phyloP scores from a whole-genome alignment of 768 basidiomycete species.

The Trametes meyenii region DNA sequence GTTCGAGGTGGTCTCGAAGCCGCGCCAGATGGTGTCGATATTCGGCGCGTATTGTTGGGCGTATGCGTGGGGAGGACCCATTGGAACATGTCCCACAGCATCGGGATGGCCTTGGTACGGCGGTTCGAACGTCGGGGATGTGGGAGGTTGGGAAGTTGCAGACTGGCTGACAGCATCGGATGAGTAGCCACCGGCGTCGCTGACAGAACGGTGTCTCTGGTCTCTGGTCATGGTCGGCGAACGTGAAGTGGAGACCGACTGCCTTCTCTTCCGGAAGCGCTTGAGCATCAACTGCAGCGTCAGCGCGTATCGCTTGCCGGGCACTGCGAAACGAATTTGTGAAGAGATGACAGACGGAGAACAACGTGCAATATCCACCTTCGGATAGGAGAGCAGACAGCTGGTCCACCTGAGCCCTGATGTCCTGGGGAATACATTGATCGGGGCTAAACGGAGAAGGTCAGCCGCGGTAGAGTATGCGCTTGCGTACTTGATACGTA shows the following conservation, averaged over 20 bases:
- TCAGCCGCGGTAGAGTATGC: neutral
- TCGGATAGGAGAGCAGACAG: constrained; percentile 76
- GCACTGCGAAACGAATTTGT: constrained; percentile 52
- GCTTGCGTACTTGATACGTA: constrained; percentile 41
- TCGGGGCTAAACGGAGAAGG: constrained; percentile 59
- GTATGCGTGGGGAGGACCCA: constrained; percentile 33
- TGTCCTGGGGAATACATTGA: constrained; percentile 76
- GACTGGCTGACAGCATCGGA: constrained; percentile 39
- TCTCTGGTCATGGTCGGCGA: constrained; percentile 63
- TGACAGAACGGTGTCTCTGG: constrained; percentile 46
- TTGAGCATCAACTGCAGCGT: constrained; percentile 91
- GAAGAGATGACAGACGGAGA: neutral
- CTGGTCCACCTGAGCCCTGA: constrained; percentile 76
- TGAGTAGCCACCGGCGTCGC: constrained; percentile 43
- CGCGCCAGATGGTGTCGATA: constrained; percentile 75
- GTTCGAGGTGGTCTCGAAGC: constrained; percentile 68
- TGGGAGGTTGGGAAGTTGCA: constrained; percentile 38
- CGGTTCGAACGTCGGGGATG: constrained; percentile 60
- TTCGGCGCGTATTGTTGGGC: constrained; percentile 33
- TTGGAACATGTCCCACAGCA: constrained; percentile 36
- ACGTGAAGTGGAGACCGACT: constrained; percentile 52
- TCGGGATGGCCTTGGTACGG: constrained; percentile 39
- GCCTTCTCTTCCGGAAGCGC: constrained; percentile 63
- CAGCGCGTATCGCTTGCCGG: constrained; percentile 89
- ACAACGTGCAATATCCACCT: constrained; percentile 45